Percentiles rank a stretch among this genome's conserved stretches.
These are phyloP conservation scores for Aspergillus asperescens DNA, from an alignment of 495 filamentous ascomycete species.

Conservation along the genomic window DNA sequence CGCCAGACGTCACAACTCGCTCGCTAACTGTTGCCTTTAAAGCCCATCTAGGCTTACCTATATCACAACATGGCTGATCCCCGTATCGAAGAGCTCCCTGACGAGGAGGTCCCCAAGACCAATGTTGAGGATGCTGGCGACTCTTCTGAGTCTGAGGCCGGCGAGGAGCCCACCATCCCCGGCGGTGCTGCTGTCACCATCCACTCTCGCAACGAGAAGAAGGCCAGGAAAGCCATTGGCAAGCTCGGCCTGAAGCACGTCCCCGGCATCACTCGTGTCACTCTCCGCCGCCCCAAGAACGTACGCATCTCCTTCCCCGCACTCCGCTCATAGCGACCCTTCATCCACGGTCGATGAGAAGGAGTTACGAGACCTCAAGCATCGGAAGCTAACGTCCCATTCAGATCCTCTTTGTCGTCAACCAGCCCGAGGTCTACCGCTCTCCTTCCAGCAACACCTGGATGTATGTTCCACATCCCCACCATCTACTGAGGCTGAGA, in stretches of 20 bases:
- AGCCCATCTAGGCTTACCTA: slow-evolving; percentile 28
- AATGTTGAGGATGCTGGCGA: slow-evolving; percentile 72
- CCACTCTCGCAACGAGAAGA: slow-evolving; percentile 99
- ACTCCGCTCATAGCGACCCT: neutral
- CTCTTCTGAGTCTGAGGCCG: slow-evolving; percentile 71
- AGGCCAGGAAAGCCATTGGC: slow-evolving; percentile 95
- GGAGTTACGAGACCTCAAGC: neutral
- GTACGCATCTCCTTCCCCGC: slow-evolving; percentile 45
- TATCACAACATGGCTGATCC: slow-evolving; percentile 83
- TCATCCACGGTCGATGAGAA: neutral
- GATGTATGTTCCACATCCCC: slow-evolving; percentile 64
- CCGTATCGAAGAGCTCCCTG: slow-evolving; percentile 93
- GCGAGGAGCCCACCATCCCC: slow-evolving; percentile 67
- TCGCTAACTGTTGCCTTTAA: slow-evolving; percentile 19
- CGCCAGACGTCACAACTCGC: slow-evolving; percentile 12
- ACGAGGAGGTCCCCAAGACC: slow-evolving; percentile 73
- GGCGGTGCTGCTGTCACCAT: slow-evolving; percentile 81
- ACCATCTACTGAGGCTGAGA: neutral
- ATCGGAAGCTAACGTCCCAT: slow-evolving; percentile 14
- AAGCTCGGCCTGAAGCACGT: slow-evolving; percentile 97
- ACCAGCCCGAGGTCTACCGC: slow-evolving; percentile 98
- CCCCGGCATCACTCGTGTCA: slow-evolving; percentile 95
- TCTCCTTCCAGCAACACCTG: slow-evolving; percentile 97
- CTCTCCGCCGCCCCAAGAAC: slow-evolving; percentile 95
- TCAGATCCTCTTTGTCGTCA: slow-evolving; percentile 98